phyloP scores from a whole-genome alignment of 2,329 filamentous ascomycete genomes.

The Hymenoscyphus scutula region DNA sequence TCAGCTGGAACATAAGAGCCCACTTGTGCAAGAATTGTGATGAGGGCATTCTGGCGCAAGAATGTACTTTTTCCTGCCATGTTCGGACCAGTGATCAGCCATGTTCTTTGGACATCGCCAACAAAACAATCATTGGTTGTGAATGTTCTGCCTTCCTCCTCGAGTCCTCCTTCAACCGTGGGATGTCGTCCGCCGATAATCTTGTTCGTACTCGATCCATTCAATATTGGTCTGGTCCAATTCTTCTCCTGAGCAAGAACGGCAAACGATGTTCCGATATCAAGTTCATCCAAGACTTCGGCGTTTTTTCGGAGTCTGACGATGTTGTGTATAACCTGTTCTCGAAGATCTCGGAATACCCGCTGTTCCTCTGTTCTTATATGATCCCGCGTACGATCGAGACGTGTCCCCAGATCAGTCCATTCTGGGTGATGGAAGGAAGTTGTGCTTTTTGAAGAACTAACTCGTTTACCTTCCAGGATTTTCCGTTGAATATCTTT shows the following conservation, averaged over 20 bases:
- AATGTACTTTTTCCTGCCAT: constrained; percentile 99
- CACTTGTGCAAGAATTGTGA: constrained; percentile 88
- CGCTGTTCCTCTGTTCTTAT: constrained; percentile 82
- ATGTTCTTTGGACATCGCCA: constrained; percentile 62
- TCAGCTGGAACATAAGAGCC: constrained; percentile 90
- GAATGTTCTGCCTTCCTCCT: constrained; percentile 76
- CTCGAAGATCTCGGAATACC: constrained; percentile 73
- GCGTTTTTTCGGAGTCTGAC: constrained; percentile 87
- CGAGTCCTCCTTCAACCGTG: constrained; percentile 82
- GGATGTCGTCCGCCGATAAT: constrained; percentile 87
- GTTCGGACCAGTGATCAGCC: constrained; percentile 81
- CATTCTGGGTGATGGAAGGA: constrained; percentile 83
- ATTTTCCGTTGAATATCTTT: constrained; percentile 55
- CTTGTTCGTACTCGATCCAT: constrained; percentile 62
- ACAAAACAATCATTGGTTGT: constrained; percentile 83
- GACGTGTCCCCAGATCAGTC: constrained; percentile 73
- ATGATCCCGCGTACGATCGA: constrained; percentile 74
- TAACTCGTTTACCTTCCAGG: constrained; percentile 52
- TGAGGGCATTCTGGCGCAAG: constrained; percentile 89
- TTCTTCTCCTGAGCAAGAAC: constrained; percentile 70
- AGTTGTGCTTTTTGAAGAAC: constrained; percentile 77
- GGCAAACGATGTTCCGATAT: constrained; percentile 85
- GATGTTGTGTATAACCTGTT: constrained; percentile 74
- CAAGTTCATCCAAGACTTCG: constrained; percentile 86
- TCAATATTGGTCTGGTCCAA: constrained; percentile 72